Evolutionary conservation across 2,329 filamentous ascomycete genomes (phyloP), one percentile per base, ranked within the genome.

Genomic region (Cercospora zeae-maydis): DNA sequence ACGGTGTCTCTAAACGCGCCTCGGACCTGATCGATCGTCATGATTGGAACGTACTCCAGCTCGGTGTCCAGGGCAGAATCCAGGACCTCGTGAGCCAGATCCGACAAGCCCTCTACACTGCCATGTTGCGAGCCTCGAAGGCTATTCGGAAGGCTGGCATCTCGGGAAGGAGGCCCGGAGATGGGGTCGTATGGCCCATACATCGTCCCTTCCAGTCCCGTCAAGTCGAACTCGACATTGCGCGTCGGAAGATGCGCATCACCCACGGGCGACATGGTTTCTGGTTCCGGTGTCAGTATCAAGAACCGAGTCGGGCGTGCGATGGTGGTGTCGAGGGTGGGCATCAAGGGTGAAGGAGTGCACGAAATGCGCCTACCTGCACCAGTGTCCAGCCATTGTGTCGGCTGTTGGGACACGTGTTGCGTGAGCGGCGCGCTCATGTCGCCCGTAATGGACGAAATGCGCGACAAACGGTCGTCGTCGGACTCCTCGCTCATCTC

Each of bases 1-100:
- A 99, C 88, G 0, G 93, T 96, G 75, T 99, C 95, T 67, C 93
- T 85, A 77, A 99, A 98, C 0, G 91, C 90, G 37, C 86, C 87
- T 31, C 93, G 88, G 13, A 93, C 90, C 74, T 93, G 87, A 27
- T 89, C 85, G 36, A 96, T 83, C 0, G 93, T 96, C 78, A 99
- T 90, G 77, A 93, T 92, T 14, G 95, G 95, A 14, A 98, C 93
- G 72, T 95, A 96, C 36, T 90, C 91, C 75, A 92, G 92, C 74
- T 98, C 93, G 70, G 96, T 92, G 36, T 91, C 89, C 63, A 91
- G 87, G 1, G 86, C 82, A 66, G 89, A 86, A 65, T 90, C 86
- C 11, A 77, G 68, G 4, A 75, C 63, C 55, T 76, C 73, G 81
- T 85, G 71, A 9, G 73, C 73, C 14, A 70, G 52, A 14, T 67